Percentiles rank a stretch among this genome's conserved stretches.
Evolutionary conservation across 805 yeast genomes (phyloP).

Genomic region (Pichia californica): DNA sequence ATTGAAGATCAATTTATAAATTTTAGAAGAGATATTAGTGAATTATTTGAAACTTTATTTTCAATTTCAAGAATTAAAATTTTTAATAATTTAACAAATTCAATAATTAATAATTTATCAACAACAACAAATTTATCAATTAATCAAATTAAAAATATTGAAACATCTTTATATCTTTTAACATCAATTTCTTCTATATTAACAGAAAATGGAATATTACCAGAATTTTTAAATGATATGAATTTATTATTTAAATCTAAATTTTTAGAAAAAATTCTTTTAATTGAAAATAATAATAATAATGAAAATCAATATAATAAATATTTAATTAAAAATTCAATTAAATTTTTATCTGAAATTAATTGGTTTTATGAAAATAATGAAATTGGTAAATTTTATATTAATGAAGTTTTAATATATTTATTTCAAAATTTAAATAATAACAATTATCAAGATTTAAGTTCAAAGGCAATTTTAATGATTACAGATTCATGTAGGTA

Average conservation of each 20-base stretch:
- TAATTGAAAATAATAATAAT: not conserved
- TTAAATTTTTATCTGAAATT: constrained; percentile 52
- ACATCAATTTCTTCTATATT: constrained; percentile 51
- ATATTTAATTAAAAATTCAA: constrained; percentile 41
- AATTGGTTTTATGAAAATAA: constrained; percentile 51
- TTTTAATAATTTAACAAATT: constrained; percentile 36
- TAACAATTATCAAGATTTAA: constrained; percentile 18
- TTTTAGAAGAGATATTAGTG: constrained; percentile 70
- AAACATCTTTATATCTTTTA: constrained; percentile 55
- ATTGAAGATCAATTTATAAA: constrained; percentile 50
- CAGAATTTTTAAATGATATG: constrained; percentile 18
- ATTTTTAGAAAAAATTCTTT: constrained; percentile 21
- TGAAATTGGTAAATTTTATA: constrained; percentile 35
- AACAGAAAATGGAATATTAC: constrained; percentile 28
- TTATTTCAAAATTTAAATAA: constrained; percentile 24
- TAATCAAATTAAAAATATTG: constrained; percentile 34
- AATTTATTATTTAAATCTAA: constrained; percentile 25
- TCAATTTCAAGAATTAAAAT: constrained; percentile 54
- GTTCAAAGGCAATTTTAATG: constrained; percentile 52
- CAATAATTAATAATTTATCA: constrained; percentile 26
- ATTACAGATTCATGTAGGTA: constrained; percentile 50
- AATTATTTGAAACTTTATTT: constrained; percentile 66
- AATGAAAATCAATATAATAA: constrained; percentile 1
- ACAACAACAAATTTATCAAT: constrained; percentile 17
- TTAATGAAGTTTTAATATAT: constrained; percentile 49